Evolutionary conservation across 1,139 yeast genomes (phyloP), one percentile per base, ranked within the genome.

Genomic region (Wickerhamomyces sp.): DNA sequence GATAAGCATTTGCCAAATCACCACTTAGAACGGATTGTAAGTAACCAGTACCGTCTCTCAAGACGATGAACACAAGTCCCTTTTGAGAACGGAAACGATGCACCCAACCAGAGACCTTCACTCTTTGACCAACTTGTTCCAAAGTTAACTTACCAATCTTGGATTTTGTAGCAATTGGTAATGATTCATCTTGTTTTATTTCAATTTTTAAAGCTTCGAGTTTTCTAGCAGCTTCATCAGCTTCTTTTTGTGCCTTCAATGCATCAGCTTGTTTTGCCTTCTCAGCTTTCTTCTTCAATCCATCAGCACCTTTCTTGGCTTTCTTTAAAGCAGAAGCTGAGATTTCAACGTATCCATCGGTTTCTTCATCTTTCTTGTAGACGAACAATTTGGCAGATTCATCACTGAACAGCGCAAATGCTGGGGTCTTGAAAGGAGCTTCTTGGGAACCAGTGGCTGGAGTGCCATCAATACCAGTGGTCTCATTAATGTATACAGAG

Each of bases 231-330:
- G 77, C 78, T 31, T 78, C 84, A 27, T 75, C 88, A 12, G 72
- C 77, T 28, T 72, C 80, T 55, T 71, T 75, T 40, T 70, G 64
- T 48, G 75, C 72, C 47, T 72, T 74, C 48, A 75, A 77, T 49
- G 73, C 79, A 32, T 75, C 85, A 35, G 68, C 69, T 54, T 78
- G 72, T 51, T 75, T 75, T 44, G 82, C 85, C 68, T 89, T 89
- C 52, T 84, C 93, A 33, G 77, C 81, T 64, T 89, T 93, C 68
- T 89, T 91, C 63, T 76, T 86, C 48, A 91, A 67, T 6, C 95
- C 91, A 28, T 89, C 97, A 43, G 85, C 91, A 40, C 96, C 96
- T 62, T 93, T 93, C 64, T 86, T 86, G 52, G 98, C 97, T 65
- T 89, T 91, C 67, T 93, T 93, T 57, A 89, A 68, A 6, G 96